Conservation (phyloP, 495 filamentous ascomycete species). For the Choiromyces venosus region DNA sequence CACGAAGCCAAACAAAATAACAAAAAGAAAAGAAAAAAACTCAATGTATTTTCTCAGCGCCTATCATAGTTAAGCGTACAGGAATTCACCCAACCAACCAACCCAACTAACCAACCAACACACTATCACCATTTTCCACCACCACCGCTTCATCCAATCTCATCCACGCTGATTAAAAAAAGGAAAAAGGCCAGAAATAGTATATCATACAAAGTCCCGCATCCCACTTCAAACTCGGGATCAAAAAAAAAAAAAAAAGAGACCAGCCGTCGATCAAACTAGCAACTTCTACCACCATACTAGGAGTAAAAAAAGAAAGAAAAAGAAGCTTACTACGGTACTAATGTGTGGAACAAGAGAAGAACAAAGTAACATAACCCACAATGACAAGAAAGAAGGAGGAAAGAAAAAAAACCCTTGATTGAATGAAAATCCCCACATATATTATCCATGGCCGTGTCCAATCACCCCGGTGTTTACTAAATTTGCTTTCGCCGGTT, state of each 20-base stretch:
- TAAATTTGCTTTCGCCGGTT: not conserved
- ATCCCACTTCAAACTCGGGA: not conserved
- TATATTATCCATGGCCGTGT: not conserved
- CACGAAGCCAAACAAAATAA: not conserved
- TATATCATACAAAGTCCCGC: not conserved
- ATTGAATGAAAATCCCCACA: not conserved
- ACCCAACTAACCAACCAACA: too few species aligned
- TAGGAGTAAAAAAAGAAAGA: too few species aligned
- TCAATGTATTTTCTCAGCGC: not conserved
- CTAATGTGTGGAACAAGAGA: not conserved
- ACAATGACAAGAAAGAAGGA: conserved; percentile 10
- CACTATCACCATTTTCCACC: not conserved
- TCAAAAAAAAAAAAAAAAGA: not conserved
- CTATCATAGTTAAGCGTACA: not conserved
- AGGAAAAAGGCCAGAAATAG: too few species aligned
- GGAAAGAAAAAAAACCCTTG: conserved; percentile 10
- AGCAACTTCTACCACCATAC: not conserved
- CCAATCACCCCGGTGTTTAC: too few species aligned
- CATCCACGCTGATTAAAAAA: not conserved
- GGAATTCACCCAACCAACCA: not conserved
- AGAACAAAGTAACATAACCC: not conserved
- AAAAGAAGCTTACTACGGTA: not conserved
- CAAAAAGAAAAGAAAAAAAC: not conserved
- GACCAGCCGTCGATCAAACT: not conserved
- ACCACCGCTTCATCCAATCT: not conserved